A percentile compares a stretch with the other conserved stretches of the same genome.
Conservation (phyloP, 495 filamentous ascomycete species). For the Durotheca rogersii region DNA sequence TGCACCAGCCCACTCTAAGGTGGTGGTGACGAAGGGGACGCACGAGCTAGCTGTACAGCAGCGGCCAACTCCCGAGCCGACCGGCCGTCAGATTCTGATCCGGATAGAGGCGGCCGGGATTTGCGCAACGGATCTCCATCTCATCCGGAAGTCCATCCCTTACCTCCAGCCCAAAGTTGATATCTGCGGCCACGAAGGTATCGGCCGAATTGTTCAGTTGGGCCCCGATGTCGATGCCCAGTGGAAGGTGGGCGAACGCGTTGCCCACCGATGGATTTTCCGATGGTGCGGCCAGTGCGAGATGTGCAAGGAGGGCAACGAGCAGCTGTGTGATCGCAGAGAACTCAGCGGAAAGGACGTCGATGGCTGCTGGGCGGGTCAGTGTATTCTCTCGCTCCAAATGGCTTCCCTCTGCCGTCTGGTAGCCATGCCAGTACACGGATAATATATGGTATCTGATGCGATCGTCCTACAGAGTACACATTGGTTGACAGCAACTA, state of each 20-base stretch:
- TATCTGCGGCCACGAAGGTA: slow-evolving; percentile 15
- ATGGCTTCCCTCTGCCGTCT: not conserved
- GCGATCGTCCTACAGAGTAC: slow-evolving; percentile 43
- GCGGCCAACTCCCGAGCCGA: not conserved
- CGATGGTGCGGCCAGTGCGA: slow-evolving; percentile 10
- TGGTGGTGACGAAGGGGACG: not conserved
- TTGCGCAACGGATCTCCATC: not conserved
- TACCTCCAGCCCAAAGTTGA: not conserved
- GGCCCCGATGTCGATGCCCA: slow-evolving; percentile 3
- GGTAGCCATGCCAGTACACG: not conserved
- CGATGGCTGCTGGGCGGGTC: slow-evolving; percentile 11
- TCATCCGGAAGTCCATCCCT: not conserved
- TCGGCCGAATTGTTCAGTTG: slow-evolving; percentile 5
- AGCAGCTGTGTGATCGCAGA: not conserved
- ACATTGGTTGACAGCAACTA: slow-evolving; percentile 40
- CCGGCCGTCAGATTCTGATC: not conserved
- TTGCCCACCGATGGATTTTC: slow-evolving; percentile 2
- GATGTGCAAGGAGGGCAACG: not conserved
- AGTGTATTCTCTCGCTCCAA: not conserved
- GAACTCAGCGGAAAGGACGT: not conserved
- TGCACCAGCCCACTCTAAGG: not conserved
- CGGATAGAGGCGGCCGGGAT: not conserved
- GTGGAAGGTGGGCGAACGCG: slow-evolving; percentile 5
- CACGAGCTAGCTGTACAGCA: not conserved
- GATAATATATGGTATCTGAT: not conserved